Evolutionary conservation across 108 stramenopile species (phyloP).

Genomic region (Skeletonema grethae): DNA sequence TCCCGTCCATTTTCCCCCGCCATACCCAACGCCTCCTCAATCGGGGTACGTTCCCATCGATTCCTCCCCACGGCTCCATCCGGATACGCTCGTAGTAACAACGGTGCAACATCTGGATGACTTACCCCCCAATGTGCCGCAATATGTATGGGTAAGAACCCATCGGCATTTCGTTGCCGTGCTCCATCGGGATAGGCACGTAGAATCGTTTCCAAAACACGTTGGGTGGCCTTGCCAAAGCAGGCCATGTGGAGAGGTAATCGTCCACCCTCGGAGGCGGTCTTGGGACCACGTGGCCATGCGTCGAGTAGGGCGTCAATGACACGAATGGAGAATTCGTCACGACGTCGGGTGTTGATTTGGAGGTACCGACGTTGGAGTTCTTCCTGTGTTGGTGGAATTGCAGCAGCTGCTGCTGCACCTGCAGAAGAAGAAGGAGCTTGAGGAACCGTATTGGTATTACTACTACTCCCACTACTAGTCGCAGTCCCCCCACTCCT

Average conservation of each 20-base stretch:
- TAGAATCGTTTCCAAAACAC: constrained; percentile 66
- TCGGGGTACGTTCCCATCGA: constrained; percentile 85
- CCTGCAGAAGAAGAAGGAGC: background rate
- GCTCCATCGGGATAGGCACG: constrained; percentile 84
- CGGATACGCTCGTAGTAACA: constrained; percentile 75
- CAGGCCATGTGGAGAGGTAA: constrained; percentile 85
- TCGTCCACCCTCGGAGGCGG: constrained; percentile 81
- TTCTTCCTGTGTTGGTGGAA: constrained; percentile 29
- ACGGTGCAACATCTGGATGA: constrained; percentile 74
- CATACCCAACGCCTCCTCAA: constrained; percentile 89
- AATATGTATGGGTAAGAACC: constrained; percentile 79
- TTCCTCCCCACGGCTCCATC: constrained; percentile 88
- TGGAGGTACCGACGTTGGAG: constrained; percentile 47
- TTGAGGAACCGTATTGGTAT: background rate
- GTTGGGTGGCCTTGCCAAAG: constrained; percentile 77
- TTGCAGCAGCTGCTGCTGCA: constrained; percentile 1
- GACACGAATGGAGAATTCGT: constrained; percentile 78
- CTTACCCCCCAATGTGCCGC: constrained; percentile 87
- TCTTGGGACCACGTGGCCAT: constrained; percentile 73
- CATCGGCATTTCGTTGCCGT: constrained; percentile 83
- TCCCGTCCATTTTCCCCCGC: constrained; percentile 89
- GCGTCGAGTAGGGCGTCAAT: constrained; percentile 83
- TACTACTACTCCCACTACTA: constrained; percentile 4
- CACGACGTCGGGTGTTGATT: constrained; percentile 51
- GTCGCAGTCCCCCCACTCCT: constrained; percentile 6